Evolutionary conservation across 352 stramenopile species (phyloP).

Genomic region (Globisporangium emineosum): DNA sequence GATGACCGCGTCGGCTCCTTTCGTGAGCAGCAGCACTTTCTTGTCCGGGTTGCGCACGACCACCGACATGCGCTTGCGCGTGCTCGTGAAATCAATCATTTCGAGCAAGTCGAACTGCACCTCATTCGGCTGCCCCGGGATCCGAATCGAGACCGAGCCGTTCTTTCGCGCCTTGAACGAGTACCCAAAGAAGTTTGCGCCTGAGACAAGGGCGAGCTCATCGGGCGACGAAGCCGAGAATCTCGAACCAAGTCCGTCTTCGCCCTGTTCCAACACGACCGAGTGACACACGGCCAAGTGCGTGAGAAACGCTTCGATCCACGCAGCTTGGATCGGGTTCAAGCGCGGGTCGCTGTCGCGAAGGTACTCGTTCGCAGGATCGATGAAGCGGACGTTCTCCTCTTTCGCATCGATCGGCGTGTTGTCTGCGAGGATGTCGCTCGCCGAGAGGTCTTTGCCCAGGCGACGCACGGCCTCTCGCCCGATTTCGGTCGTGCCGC

Average conservation of each 20-base stretch:
- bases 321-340: conserved; percentile 52
- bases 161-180: conserved; percentile 67
- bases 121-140: conserved; percentile 31
- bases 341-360: conserved; percentile 42
- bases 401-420: conserved; percentile 47
- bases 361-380: conserved; percentile 60
- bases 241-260: conserved; percentile 31
- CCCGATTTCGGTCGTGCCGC: conserved; percentile 82
- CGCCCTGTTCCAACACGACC: conserved; percentile 70
- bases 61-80: conserved; percentile 98
- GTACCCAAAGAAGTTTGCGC: conserved; percentile 81
- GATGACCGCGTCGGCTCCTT: conserved; percentile 84
- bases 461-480: conserved; percentile 64
- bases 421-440: conserved; percentile 69
- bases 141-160: conserved; percentile 49
- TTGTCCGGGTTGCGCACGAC: conserved; percentile 85
- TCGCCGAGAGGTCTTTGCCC: conserved; percentile 74
- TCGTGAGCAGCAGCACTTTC: conserved; percentile 70
- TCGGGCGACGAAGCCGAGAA: conserved; percentile 84
- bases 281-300: conserved; percentile 85
- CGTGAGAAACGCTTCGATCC: conserved; percentile 81
- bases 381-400: conserved; percentile 82
- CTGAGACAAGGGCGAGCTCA: conserved; percentile 77
- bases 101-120: conserved; percentile 88
- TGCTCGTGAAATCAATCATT: conserved; percentile 97